phyloP scores from a whole-genome alignment of 176 grass and related monocot genomes.

The Stipa capillata region DNA sequence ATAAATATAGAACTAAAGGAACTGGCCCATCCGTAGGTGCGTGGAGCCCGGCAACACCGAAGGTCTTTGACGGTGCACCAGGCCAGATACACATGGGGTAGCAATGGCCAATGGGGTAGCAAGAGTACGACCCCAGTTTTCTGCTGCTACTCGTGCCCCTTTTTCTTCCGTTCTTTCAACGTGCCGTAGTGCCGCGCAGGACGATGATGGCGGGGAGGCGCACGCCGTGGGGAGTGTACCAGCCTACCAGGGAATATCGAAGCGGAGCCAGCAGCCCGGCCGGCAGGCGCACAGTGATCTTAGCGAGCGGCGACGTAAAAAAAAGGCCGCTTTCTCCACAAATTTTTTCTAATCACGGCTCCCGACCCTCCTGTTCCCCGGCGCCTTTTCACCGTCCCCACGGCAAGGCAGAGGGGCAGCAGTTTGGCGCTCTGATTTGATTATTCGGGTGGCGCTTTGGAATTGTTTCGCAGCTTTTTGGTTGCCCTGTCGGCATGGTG shows the following conservation, averaged over 20 bases:
- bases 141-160: no score
- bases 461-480: slow-evolving; percentile 31
- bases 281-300: not conserved
- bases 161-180: not conserved
- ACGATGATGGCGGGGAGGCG: slow-evolving; percentile 49
- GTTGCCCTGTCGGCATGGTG: slow-evolving; percentile 17
- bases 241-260: not conserved
- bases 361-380: slow-evolving; percentile 9
- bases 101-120: no score
- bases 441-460: slow-evolving; percentile 11
- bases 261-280: not conserved
- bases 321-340: not conserved
- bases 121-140: no score
- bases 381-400: not conserved
- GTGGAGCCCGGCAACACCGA: not conserved
- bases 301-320: not conserved
- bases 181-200: not conserved
- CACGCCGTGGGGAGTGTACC: slow-evolving; percentile 12
- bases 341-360: slow-evolving; percentile 20
- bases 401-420: not conserved
- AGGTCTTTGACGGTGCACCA: slow-evolving; percentile 23
- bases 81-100: not conserved
- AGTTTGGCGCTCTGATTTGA: not conserved
- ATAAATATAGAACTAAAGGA: no score
- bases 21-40: no score